Evolutionary conservation across 345 rosid genomes (phyloP).

Genomic region (Pistacia integerrima): DNA sequence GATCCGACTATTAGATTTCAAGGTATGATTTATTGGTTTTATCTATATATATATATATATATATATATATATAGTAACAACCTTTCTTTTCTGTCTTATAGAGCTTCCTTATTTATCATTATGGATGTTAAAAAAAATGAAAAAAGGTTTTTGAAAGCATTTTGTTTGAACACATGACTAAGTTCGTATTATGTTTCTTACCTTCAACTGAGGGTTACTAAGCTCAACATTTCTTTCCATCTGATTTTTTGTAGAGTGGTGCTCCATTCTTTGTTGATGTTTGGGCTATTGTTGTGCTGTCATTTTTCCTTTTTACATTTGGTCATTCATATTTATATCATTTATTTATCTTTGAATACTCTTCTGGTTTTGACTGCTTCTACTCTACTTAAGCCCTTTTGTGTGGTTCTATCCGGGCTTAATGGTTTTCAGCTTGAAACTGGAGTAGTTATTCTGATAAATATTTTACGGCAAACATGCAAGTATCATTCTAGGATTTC

Average conservation of each 20-base stretch:
- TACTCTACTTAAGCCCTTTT: background rate
- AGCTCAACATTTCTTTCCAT: background rate
- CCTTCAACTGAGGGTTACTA: background rate
- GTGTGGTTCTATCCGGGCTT: background rate
- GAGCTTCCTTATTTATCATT: background rate
- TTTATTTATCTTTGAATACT: background rate
- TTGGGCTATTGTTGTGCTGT: background rate
- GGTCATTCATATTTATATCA: background rate
- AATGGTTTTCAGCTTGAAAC: background rate
- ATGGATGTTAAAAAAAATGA: too few relatives aligned
- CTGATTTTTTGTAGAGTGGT: too few relatives aligned
- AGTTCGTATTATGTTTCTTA: background rate
- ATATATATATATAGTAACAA: background rate
- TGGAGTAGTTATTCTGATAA: background rate
- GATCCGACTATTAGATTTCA: conserved; percentile 88
- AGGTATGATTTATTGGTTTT: conserved; percentile 40
- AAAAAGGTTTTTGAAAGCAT: too few relatives aligned
- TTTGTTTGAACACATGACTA: background rate
- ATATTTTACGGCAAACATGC: background rate
- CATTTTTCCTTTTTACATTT: background rate
- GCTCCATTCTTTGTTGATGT: too few relatives aligned
- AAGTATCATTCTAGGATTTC: background rate
- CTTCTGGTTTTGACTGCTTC: background rate
- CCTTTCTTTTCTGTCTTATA: background rate
- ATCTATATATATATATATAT: background rate